These are phyloP conservation scores for Diaporthe nobilis DNA, from an alignment of 2,329 filamentous ascomycete species.

Conservation along the genomic window DNA sequence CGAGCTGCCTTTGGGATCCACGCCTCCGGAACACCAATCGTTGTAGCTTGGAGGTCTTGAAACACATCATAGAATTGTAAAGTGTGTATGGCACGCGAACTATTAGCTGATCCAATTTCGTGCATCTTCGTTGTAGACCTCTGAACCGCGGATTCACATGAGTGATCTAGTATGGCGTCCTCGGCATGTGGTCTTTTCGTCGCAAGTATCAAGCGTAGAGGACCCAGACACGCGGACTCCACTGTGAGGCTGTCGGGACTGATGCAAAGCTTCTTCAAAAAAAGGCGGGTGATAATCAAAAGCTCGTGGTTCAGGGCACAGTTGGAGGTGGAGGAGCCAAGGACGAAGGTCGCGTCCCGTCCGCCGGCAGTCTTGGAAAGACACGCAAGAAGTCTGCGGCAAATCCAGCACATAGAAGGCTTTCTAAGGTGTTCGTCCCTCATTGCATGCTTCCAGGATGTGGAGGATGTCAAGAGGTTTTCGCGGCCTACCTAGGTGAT, in stretches of 20 bases:
- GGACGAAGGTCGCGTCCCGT: not conserved
- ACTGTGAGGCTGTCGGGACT: not conserved
- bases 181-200: too few relatives aligned
- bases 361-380: not conserved
- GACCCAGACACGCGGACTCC: not conserved
- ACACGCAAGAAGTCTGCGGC: not conserved
- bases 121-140: too few relatives aligned
- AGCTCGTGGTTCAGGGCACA: not conserved
- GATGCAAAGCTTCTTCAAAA: not conserved
- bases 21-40: not conserved
- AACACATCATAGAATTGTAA: not conserved
- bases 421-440: not conserved
- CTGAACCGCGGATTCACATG: too few relatives aligned
- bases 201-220: not conserved
- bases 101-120: too few relatives aligned
- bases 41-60: not conserved
- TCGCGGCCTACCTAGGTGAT: too few relatives aligned
- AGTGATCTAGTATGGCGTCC: too few relatives aligned
- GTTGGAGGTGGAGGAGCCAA: not conserved
- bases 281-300: not conserved
- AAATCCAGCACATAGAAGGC: not conserved
- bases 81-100: too few relatives aligned
- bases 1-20: not conserved
- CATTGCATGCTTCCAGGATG: too few relatives aligned
- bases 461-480: too few relatives aligned